Base-by-base conservation (phyloP, 345 rosid species). In the Orychophragmus violaceus region DNA sequence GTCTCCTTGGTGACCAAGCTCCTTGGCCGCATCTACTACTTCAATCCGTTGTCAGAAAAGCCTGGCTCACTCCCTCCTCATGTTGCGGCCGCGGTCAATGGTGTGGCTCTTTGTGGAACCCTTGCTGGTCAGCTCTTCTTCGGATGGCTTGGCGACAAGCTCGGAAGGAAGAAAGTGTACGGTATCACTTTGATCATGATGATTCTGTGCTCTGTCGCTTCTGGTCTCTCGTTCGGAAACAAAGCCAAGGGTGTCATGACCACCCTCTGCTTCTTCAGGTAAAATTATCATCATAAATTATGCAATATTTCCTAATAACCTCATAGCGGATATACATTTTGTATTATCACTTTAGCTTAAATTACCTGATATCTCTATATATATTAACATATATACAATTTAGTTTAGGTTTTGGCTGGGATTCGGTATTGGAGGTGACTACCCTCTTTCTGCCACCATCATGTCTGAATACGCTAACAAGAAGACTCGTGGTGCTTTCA, bases 381-480 rank as follows among this genome's bases (percentile, higher is more conserved):
- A 3, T 51, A 3, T 16, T 28, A 44, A 85, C 95, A 8, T 68
- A 79, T 6, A 57, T 5, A 23, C 5, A 9, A 4, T 17, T 59
- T 0, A 22, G 2, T 8, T 0, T 42, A 72, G 83, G 62, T 87
- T 89, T 73, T 89, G 93, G 96, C 73, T 89, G 0, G 96, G 96
- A 14, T 85, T 87, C 0, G 96, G 96, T 12, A 87, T 87, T 22
- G 96, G 96, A 3, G 90, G 96, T 33, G 90, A 89, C 70, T 86
- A 86, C 61, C 96, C 96, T 41, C 86, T 89, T 14, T 89, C 96
- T 0, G 94, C 94, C 13, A 84, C 96, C 8, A 89, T 87, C 48
- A 87, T 89, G 96, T 85, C 96, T 6, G 96, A 85, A 50, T 85
- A 89, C 7, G 89, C 94, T 2, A 85, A 89, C 64, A 87, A 87